A percentile compares a stretch with the other conserved stretches of the same genome.
These are phyloP conservation scores for Aspergillus transmontanensis DNA, from an alignment of 2,329 filamentous ascomycete species.

Conservation along the genomic window DNA sequence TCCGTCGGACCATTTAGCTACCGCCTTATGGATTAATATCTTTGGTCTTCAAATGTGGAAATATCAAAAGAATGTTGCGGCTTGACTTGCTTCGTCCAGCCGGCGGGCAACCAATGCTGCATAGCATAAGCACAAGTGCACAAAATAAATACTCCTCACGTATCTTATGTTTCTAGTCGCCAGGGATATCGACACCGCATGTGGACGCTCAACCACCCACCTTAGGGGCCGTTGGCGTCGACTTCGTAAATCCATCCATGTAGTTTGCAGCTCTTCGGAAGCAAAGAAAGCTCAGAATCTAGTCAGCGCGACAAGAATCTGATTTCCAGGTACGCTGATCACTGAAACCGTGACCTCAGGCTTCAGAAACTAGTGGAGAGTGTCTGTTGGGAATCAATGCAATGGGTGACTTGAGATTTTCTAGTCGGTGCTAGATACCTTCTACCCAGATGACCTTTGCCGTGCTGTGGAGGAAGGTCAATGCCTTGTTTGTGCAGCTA, in stretches of 20 bases:
- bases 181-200: neutral
- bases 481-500: neutral
- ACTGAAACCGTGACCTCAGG: neutral
- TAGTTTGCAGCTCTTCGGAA: neutral
- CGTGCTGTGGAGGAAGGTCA: neutral
- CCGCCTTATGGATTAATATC: too few relatives aligned
- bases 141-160: neutral
- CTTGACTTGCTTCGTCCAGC: neutral
- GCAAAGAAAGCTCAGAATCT: neutral
- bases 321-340: neutral
- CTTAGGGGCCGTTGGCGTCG: neutral
- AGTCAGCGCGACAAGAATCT: neutral
- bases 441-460: neutral
- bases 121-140: neutral
- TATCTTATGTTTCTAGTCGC: neutral
- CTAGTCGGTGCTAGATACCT: neutral
- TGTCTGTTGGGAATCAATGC: neutral
- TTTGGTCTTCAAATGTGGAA: too few relatives aligned
- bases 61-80: too few relatives aligned
- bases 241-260: neutral
- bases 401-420: neutral
- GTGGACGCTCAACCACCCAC: neutral
- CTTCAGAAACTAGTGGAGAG: neutral
- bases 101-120: neutral
- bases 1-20: neutral